Percentiles rank a stretch among this genome's conserved stretches.
phyloP scores from a whole-genome alignment of 306 rosid species.

The Glycyrrhiza uralensis region DNA sequence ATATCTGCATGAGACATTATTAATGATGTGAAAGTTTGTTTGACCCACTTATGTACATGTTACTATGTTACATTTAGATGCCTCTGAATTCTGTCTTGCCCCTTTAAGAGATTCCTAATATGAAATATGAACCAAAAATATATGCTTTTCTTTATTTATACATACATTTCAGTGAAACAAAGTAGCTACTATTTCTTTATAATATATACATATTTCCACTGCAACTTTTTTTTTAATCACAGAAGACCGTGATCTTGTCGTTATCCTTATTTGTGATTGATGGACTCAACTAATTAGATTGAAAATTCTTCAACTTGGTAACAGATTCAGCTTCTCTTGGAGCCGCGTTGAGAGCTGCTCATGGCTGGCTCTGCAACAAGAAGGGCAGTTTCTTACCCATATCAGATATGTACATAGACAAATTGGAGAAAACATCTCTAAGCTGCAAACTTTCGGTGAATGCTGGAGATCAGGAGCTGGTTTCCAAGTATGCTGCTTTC shows the following conservation, averaged over 20 bases:
- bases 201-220: neutral
- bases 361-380: constrained; percentile 79
- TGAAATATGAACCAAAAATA: neutral
- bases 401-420: constrained; percentile 60
- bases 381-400: constrained; percentile 70
- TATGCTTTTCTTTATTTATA: neutral
- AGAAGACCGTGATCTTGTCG: neutral
- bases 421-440: constrained; percentile 63
- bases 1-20: neutral
- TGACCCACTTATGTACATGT: neutral
- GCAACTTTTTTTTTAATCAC: neutral
- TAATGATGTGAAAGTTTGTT: neutral
- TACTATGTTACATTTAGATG: neutral
- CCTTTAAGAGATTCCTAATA: neutral
- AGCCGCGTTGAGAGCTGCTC: constrained; percentile 96
- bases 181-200: neutral
- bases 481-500: constrained; percentile 55
- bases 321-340: constrained; percentile 98
- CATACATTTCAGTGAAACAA: neutral
- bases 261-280: neutral
- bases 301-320: constrained; percentile 5
- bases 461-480: constrained; percentile 56
- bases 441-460: constrained; percentile 59
- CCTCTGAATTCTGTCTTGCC: neutral
- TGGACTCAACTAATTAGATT: neutral